phyloP scores from a whole-genome alignment of 2,329 filamentous ascomycete genomes.

The Cucurbitaria berberidis region DNA sequence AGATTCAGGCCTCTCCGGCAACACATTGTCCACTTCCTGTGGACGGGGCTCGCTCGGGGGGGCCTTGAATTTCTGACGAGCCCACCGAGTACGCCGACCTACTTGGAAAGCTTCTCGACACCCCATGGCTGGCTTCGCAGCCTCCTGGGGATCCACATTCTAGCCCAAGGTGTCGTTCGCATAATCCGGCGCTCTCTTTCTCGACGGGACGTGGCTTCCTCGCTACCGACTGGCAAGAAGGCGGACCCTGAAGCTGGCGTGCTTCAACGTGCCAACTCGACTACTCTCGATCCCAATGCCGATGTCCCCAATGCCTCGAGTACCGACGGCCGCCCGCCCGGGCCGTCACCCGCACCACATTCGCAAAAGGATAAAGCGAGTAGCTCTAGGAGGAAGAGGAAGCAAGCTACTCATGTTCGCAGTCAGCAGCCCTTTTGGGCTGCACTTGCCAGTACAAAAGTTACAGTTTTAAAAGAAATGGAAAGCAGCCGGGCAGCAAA shows the following conservation, averaged over 20 bases:
- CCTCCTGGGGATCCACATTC: slow-evolving; percentile 74
- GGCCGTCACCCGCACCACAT: slow-evolving; percentile 58
- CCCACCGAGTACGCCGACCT: slow-evolving; percentile 44
- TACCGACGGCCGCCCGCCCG: slow-evolving; percentile 58
- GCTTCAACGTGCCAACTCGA: slow-evolving; percentile 43
- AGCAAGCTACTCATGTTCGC: slow-evolving; percentile 88
- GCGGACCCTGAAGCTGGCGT: slow-evolving; percentile 67
- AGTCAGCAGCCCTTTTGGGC: slow-evolving; percentile 94
- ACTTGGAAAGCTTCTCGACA: slow-evolving; percentile 44
- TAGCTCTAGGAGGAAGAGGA: slow-evolving; percentile 82
- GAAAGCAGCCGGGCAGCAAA: slow-evolving; percentile 76
- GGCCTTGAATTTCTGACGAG: slow-evolving; percentile 49
- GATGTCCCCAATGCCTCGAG: slow-evolving; percentile 55
- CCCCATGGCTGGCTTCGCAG: slow-evolving; percentile 72
- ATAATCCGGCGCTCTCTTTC: slow-evolving; percentile 63
- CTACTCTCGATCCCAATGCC: slow-evolving; percentile 53
- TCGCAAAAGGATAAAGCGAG: slow-evolving; percentile 65
- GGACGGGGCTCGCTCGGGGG: slow-evolving; percentile 50
- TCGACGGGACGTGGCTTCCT: slow-evolving; percentile 42
- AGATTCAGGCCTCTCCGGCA: slow-evolving; percentile 60
- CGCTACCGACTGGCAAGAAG: slow-evolving; percentile 48
- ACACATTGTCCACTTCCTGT: slow-evolving; percentile 49
- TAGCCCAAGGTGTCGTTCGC: slow-evolving; percentile 74
- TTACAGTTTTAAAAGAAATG: slow-evolving; percentile 86
- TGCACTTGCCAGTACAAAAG: slow-evolving; percentile 92